phyloP scores from a whole-genome alignment of 306 rosid genomes.

The Cucurbita maxima region DNA sequence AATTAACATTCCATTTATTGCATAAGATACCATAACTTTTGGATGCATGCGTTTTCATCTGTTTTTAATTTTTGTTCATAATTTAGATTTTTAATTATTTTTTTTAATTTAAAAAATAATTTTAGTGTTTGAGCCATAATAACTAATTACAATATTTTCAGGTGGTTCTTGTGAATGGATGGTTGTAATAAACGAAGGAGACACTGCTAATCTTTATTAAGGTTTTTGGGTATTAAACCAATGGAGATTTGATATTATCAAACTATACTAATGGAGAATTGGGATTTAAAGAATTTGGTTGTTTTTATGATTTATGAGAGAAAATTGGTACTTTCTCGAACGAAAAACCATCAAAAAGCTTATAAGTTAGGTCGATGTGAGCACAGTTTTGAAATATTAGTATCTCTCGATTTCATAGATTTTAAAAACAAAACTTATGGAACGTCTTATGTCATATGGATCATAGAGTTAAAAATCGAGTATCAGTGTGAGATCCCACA shows the following conservation, averaged over 20 bases:
- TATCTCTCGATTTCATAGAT: too few species aligned
- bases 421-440: neutral
- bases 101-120: neutral
- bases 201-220: slow-evolving; percentile 1
- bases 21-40: neutral
- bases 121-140: neutral
- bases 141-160: neutral
- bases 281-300: neutral
- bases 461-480: too few species aligned
- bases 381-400: too few species aligned
- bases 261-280: neutral
- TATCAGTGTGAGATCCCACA: too few species aligned
- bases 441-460: neutral
- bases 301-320: neutral
- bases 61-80: neutral
- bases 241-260: slow-evolving; percentile 5
- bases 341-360: too few species aligned
- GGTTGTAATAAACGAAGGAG: slow-evolving; percentile 1
- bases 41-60: neutral
- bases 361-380: too few species aligned
- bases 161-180: neutral
- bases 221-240: neutral
- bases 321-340: too few species aligned
- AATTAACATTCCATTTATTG: neutral
- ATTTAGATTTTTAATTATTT: neutral